Percentiles rank a stretch among this genome's conserved stretches.
phyloP scores from a whole-genome alignment of 305 asterid species.

The Solanum hybrid region DNA sequence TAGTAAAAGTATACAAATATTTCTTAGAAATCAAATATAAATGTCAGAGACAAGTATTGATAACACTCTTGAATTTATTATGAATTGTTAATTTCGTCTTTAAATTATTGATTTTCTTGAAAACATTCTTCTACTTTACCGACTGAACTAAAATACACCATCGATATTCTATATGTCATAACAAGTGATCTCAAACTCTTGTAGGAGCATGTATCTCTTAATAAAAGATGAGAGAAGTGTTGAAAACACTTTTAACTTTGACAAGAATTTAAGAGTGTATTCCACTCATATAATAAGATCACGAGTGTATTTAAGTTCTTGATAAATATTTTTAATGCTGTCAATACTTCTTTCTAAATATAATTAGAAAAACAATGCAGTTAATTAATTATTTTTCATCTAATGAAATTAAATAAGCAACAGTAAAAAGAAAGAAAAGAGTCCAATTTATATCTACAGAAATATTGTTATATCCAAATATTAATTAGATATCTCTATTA shows the following conservation, averaged over 20 bases:
- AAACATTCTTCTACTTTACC: no score
- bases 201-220: neutral
- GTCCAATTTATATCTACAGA: neutral
- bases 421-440: neutral
- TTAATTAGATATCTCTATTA: no score
- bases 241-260: no score
- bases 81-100: no score
- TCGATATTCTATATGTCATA: neutral
- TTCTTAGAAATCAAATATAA: neutral
- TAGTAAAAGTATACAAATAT: neutral
- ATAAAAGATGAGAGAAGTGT: no score
- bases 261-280: no score
- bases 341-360: neutral
- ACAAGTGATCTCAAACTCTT: no score
- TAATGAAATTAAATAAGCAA: neutral
- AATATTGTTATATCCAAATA: neutral
- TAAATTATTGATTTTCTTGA: no score
- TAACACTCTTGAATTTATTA: neutral
- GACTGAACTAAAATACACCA: no score
- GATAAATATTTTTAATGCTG: no score
- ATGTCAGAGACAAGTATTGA: neutral
- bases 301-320: no score
- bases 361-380: neutral
- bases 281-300: neutral
- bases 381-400: neutral